These are phyloP conservation scores for Phytophthora citricola DNA, from an alignment of 352 stramenopile genomes.

Conservation along the genomic window DNA sequence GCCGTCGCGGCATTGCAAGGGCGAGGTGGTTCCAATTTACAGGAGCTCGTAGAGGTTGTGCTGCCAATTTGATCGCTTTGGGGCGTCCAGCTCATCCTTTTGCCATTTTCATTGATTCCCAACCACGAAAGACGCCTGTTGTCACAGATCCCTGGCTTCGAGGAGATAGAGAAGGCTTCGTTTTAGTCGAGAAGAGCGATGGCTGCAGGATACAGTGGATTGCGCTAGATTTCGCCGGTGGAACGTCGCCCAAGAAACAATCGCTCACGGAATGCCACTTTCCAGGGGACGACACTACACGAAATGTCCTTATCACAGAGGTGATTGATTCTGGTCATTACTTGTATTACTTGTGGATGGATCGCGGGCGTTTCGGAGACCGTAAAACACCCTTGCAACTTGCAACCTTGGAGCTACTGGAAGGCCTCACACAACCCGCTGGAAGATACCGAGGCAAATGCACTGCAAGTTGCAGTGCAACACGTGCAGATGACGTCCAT, in stretches of 20 bases:
- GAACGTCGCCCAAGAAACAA: not conserved
- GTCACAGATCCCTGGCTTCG: constrained; percentile 23
- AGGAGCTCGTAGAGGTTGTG: constrained; percentile 2
- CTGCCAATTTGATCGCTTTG: too few species aligned
- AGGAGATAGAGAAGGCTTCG: not conserved
- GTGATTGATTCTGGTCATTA: constrained; percentile 28
- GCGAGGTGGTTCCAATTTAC: constrained; percentile 14
- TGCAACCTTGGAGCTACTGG: constrained; percentile 7
- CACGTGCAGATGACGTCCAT: too few species aligned
- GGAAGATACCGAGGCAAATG: constrained; percentile 17
- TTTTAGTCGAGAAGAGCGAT: constrained; percentile 1
- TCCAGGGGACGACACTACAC: constrained; percentile 1
- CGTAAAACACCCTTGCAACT: not conserved
- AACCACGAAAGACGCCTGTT: constrained; percentile 10
- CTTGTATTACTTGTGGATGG: constrained; percentile 9
- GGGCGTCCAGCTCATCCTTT: not conserved
- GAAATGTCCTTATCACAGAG: not conserved
- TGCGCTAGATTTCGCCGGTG: constrained; percentile 12
- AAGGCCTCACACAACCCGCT: constrained; percentile 30
- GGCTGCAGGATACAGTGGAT: constrained; percentile 7
- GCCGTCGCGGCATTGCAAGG: constrained; percentile 12
- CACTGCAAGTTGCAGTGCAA: too few species aligned
- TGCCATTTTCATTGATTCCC: constrained; percentile 9
- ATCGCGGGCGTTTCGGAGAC: not conserved
- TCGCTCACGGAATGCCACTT: constrained; percentile 4